phyloP scores from a whole-genome alignment of 2,329 filamentous ascomycete genomes.

The Rutstroemia sp. region DNA sequence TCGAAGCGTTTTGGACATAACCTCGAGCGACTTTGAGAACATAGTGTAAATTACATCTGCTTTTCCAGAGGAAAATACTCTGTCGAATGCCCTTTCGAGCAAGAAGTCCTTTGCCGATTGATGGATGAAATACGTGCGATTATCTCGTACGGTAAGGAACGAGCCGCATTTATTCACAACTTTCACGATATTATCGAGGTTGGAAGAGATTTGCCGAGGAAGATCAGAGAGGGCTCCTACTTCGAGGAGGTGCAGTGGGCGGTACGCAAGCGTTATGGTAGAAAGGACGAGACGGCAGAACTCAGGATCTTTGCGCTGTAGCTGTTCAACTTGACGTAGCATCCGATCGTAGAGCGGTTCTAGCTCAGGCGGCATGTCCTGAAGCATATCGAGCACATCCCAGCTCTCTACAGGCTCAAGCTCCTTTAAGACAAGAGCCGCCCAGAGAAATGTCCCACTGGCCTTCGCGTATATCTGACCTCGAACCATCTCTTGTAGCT shows the following conservation, averaged over 20 bases:
- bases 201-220: not conserved
- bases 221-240: not conserved
- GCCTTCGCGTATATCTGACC: not conserved
- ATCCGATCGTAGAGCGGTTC: not conserved
- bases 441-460: constrained; percentile 1
- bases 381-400: not conserved
- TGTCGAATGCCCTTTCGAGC: not conserved
- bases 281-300: not conserved
- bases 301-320: not conserved
- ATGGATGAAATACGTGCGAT: not conserved
- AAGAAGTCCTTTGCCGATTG: not conserved
- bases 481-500: not conserved
- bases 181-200: not conserved
- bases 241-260: not conserved
- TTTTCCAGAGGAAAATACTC: not conserved
- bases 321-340: not conserved
- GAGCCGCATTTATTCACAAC: not conserved
- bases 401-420: not conserved
- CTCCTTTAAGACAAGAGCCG: not conserved
- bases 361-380: not conserved
- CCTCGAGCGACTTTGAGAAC: not conserved
- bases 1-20: not conserved
- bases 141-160: not conserved
- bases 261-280: not conserved
- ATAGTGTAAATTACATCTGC: not conserved